Evolutionary conservation across 2,329 filamentous ascomycete genomes (phyloP).

Genomic region (Xylariales sp.): DNA sequence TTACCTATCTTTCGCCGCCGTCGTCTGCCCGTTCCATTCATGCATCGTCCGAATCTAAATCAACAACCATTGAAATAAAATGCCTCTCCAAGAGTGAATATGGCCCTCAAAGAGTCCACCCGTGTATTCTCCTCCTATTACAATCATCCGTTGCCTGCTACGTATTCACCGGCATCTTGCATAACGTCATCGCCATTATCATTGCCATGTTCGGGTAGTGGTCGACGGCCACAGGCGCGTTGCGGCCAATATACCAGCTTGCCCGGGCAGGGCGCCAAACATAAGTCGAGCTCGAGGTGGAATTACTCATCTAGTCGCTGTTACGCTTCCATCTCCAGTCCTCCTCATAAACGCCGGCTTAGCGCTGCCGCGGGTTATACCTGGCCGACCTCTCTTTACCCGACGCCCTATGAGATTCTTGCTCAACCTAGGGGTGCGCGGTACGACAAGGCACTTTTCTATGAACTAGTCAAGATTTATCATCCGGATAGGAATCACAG

Average conservation of each 20-base stretch:
- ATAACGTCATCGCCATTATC: constrained; percentile 45
- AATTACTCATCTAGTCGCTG: constrained; percentile 23
- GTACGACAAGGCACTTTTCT: constrained; percentile 87
- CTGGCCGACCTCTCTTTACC: constrained; percentile 64
- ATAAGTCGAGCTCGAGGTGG: neutral
- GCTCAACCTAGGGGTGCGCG: constrained; percentile 66
- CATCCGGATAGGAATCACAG: constrained; percentile 80
- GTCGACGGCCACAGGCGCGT: constrained; percentile 30
- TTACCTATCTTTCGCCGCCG: neutral
- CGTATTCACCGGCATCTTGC: constrained; percentile 38
- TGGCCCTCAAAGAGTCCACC: constrained; percentile 48
- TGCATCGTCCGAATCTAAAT: neutral
- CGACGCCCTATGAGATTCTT: constrained; percentile 93
- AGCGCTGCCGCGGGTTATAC: constrained; percentile 33
- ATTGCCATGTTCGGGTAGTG: constrained; percentile 42
- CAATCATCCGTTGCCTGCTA: constrained; percentile 35
- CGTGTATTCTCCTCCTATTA: constrained; percentile 45
- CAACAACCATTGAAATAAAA: constrained; percentile 30
- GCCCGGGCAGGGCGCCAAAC: neutral
- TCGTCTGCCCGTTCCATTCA: neutral
- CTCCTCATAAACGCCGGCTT: constrained; percentile 37
- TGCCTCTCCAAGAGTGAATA: constrained; percentile 40
- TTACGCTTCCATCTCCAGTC: constrained; percentile 47
- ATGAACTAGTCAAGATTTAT: constrained; percentile 93
- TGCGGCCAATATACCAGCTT: constrained; percentile 1